Evolutionary conservation across 208 protist species (phyloP), one percentile per base, ranked within the genome.

Genomic region (Trypanosoma rangeli): DNA sequence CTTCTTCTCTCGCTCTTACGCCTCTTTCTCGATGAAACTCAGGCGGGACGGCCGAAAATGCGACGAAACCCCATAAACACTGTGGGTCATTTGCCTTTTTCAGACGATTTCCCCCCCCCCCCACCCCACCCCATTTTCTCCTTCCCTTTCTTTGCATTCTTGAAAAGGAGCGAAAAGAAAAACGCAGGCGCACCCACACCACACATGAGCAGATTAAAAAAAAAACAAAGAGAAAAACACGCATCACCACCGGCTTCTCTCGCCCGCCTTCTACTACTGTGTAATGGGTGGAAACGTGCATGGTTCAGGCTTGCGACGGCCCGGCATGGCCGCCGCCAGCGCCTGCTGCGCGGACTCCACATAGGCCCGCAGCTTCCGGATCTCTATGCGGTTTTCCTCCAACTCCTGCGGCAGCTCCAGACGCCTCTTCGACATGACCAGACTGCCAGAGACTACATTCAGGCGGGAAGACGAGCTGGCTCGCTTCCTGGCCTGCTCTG

Each of bases 341-440:
- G 75, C 42, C 49, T 76, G 73, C 77, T 98, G 87, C 58, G 94
- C 64, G 24, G 87, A 77, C 3, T 92, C 92, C 13, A 97, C 82
- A 74, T 86, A 85, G 16, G 79, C 72, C 8, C 93, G 76, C 64
- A 97, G 76, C 73, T 83, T 76, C n/a, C 76, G 70, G 26, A 98
- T 94, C 63, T 95, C 86, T 3, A 65, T 73, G 16, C 80, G 75
- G 69, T 97, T 97, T 26, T 84, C 78, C 58, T 97, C 92, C 29
- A 98, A 83, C 68, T 92, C 82, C 12, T 66, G 56, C 12, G 77
- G 73, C 15, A 76, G 64, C 46, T 86, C 80, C 10, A 78, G 76
- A 12, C 72, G 75, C 46, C 76, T 71, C 44, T 13, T 8, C n/a
- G 4, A 24, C 16, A 15, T 37, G n/a, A 0, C n/a, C 10, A 44